These are phyloP conservation scores for Iberis pinnata DNA, from an alignment of 345 rosid genomes.

Conservation along the genomic window DNA sequence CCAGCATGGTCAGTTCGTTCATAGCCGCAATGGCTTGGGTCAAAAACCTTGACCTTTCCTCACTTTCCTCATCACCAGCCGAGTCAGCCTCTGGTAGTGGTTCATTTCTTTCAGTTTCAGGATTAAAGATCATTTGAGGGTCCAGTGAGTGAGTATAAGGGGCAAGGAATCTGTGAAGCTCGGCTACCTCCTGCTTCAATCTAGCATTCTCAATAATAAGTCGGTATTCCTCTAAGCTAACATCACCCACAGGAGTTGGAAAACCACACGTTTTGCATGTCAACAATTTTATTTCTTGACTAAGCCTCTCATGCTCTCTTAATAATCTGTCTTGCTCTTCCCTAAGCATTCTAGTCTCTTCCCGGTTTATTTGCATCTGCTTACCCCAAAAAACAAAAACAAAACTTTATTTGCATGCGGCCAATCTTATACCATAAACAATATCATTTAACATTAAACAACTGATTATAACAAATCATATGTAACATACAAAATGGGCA, in stretches of 20 bases:
- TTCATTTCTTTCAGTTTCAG: not conserved
- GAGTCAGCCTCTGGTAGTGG: constrained; percentile 13
- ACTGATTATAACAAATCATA: too few species aligned
- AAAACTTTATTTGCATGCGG: too few species aligned
- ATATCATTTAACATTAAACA: too few species aligned
- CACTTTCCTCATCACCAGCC: not conserved
- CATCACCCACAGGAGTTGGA: constrained; percentile 27
- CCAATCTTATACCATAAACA: too few species aligned
- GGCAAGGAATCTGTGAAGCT: not conserved
- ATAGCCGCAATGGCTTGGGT: constrained; percentile 37
- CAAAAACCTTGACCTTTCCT: too few species aligned
- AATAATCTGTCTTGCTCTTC: constrained; percentile 45
- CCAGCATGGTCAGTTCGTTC: constrained; percentile 49
- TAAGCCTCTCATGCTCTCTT: constrained; percentile 40
- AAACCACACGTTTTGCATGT: constrained; percentile 47
- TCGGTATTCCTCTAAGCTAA: constrained; percentile 27
- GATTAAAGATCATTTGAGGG: not conserved
- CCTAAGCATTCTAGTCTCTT: constrained; percentile 36
- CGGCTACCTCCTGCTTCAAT: constrained; percentile 36
- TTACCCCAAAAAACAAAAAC: not conserved
- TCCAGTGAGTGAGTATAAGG: too few species aligned
- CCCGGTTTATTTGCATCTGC: constrained; percentile 48
- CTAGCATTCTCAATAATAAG: constrained; percentile 43
- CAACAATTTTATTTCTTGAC: constrained; percentile 25
- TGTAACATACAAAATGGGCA: too few species aligned